Percentiles rank a stretch among this genome's conserved stretches.
Conservation (phyloP, 2,329 filamentous ascomycete species). For the Xylaria polymorpha region DNA sequence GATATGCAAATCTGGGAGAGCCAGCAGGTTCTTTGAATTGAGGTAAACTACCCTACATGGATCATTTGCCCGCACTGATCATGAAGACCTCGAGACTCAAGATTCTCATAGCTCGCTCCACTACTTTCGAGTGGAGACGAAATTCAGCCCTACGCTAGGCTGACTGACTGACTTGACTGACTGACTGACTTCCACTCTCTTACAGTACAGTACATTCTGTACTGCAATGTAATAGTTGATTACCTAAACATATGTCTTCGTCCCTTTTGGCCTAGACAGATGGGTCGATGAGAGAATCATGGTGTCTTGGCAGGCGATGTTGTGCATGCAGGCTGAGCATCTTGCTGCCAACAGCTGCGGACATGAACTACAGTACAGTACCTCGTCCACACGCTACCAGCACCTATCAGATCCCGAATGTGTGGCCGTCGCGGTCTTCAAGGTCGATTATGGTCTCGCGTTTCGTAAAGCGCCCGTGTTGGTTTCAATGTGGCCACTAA, state of each 20-base stretch:
- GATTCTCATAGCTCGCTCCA: slow-evolving; percentile 18
- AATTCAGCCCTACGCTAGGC: slow-evolving; percentile 39
- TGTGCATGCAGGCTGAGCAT: slow-evolving; percentile 37
- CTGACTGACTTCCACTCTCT: no score
- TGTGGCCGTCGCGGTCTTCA: not conserved
- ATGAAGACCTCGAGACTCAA: slow-evolving; percentile 10
- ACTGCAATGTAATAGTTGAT: not conserved
- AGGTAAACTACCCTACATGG: not conserved
- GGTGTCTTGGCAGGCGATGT: slow-evolving; percentile 32
- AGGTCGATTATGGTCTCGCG: slow-evolving; percentile 14
- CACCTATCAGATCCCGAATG: slow-evolving; percentile 6
- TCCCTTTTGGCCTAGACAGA: slow-evolving; percentile 14
- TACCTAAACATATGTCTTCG: slow-evolving; percentile 22
- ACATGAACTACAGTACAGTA: not conserved
- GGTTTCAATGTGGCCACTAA: slow-evolving; percentile 29
- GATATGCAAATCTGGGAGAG: not conserved
- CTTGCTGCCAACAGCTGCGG: slow-evolving; percentile 8
- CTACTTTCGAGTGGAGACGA: slow-evolving; percentile 24
- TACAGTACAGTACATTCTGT: no score
- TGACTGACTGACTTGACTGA: slow-evolving; percentile 18
- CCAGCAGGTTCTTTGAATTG: slow-evolving; percentile 1
- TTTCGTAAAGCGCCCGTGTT: slow-evolving; percentile 33
- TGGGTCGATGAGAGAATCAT: slow-evolving; percentile 10
- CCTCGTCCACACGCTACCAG: not conserved
- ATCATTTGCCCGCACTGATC: slow-evolving; percentile 5